Conservation (phyloP, 768 basidiomycete genomes). For the Tricholomella constricta region DNA sequence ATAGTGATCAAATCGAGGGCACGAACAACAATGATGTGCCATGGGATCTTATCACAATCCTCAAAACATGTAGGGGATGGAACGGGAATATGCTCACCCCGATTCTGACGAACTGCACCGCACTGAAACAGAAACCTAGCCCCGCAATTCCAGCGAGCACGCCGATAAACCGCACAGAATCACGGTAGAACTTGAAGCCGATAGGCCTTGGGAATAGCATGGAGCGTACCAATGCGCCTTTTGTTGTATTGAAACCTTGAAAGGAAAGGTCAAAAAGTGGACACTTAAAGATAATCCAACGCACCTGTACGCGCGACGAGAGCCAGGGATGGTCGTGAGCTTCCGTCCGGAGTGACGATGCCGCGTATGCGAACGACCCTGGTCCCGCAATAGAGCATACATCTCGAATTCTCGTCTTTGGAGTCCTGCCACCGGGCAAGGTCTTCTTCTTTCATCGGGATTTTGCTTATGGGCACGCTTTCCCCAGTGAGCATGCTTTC, state of each 20-base stretch:
- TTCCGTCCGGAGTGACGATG: slow-evolving; percentile 50
- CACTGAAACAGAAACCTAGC: slow-evolving; percentile 88
- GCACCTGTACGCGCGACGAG: slow-evolving; percentile 86
- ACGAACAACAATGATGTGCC: slow-evolving; percentile 89
- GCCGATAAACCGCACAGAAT: slow-evolving; percentile 87
- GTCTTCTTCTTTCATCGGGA: slow-evolving; percentile 79
- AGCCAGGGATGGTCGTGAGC: slow-evolving; percentile 68
- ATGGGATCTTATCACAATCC: slow-evolving; percentile 59
- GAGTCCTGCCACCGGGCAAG: slow-evolving; percentile 69
- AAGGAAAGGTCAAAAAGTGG: slow-evolving; percentile 2
- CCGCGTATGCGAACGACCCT: slow-evolving; percentile 86
- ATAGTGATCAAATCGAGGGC: slow-evolving; percentile 96
- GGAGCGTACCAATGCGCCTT: slow-evolving; percentile 91
- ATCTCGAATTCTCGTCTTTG: slow-evolving; percentile 74
- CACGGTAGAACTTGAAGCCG: slow-evolving; percentile 97
- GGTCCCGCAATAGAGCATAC: slow-evolving; percentile 90
- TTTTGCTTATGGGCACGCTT: slow-evolving; percentile 94
- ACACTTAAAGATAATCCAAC: slow-evolving; percentile 9
- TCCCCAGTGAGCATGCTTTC: slow-evolving; percentile 99
- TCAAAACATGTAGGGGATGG: background rate
- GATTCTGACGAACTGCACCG: slow-evolving; percentile 88
- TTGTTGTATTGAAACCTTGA: slow-evolving; percentile 92
- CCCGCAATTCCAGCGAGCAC: slow-evolving; percentile 92
- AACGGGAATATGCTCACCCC: slow-evolving; percentile 55
- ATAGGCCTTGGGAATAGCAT: slow-evolving; percentile 99